A percentile compares a stretch with the other conserved stretches of the same genome.
These are phyloP conservation scores for Hordeum marinum DNA, from an alignment of 176 grass and related monocot genomes.

Conservation along the genomic window DNA sequence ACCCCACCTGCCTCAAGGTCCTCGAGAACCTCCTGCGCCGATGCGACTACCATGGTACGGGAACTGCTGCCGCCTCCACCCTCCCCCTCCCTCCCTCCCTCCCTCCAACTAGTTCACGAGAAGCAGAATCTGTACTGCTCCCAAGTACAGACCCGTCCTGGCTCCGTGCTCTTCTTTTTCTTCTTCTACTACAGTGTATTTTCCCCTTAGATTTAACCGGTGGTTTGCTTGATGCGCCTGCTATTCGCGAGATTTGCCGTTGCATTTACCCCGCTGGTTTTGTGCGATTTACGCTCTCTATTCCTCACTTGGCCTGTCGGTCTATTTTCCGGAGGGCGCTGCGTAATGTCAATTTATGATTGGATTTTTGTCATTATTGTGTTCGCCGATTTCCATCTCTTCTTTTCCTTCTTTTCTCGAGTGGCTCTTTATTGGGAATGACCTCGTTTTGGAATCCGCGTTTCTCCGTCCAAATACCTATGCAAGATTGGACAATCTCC, in stretches of 20 bases:
- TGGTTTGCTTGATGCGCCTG: neutral
- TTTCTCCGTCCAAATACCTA: neutral
- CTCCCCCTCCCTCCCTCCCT: neutral
- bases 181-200: neutral
- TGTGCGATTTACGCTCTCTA: neutral
- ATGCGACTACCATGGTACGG: constrained; percentile 62
- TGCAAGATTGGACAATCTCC: neutral
- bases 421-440: neutral
- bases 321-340: neutral
- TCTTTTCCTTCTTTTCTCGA: neutral
- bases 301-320: neutral
- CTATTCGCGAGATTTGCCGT: neutral
- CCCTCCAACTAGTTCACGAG: neutral
- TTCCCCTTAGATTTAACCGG: neutral
- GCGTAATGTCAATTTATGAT: constrained; percentile 36
- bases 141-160: neutral
- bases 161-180: neutral
- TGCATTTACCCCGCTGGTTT: constrained; percentile 21
- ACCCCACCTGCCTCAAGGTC: constrained; percentile 52
- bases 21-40: constrained; percentile 37
- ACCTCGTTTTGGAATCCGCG: neutral
- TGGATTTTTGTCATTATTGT: neutral
- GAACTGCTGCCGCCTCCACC: neutral
- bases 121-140: neutral
- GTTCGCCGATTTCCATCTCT: neutral